Evolutionary conservation across 345 rosid species (phyloP).

Genomic region (Aurinia saxatilis): DNA sequence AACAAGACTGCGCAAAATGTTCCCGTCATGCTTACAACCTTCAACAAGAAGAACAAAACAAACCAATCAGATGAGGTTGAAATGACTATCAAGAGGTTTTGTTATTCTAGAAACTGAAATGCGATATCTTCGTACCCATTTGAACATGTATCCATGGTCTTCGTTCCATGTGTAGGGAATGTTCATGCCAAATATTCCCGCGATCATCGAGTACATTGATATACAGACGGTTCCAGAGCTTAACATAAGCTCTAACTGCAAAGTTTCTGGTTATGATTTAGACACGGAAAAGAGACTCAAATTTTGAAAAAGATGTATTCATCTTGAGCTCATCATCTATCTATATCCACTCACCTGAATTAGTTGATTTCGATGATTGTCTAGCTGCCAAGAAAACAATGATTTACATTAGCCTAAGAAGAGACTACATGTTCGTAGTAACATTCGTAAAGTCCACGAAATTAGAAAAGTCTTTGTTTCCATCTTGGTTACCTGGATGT

Average conservation of each 20-base stretch:
- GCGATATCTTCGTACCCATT: conserved; percentile 49
- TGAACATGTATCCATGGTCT: conserved; percentile 56
- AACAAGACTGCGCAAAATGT: conserved; percentile 34
- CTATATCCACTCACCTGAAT: conserved; percentile 55
- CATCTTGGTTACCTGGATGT: conserved; percentile 62
- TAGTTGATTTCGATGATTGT: conserved; percentile 94
- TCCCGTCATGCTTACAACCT: conserved; percentile 66
- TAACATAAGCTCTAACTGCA: conserved; percentile 72
- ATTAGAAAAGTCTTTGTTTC: not conserved
- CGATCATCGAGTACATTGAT: conserved; percentile 57
- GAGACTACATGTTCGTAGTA: not conserved
- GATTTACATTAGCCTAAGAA: not conserved
- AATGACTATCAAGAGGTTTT: not conserved
- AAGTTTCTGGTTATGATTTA: not conserved
- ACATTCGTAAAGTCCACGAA: not conserved
- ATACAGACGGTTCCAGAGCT: conserved; percentile 65
- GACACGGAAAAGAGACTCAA: not conserved
- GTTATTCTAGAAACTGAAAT: too few species aligned
- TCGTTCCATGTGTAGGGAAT: conserved; percentile 75
- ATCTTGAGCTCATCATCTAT: not conserved
- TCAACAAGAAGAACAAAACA: not conserved
- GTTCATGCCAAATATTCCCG: conserved; percentile 88
- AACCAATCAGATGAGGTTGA: not conserved
- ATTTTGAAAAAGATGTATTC: not conserved
- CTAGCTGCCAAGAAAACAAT: conserved; percentile 51